Evolutionary conservation across 2,329 filamentous ascomycete species (phyloP), one percentile per base, ranked within the genome.

Genomic region (Cercospora berteroae): DNA sequence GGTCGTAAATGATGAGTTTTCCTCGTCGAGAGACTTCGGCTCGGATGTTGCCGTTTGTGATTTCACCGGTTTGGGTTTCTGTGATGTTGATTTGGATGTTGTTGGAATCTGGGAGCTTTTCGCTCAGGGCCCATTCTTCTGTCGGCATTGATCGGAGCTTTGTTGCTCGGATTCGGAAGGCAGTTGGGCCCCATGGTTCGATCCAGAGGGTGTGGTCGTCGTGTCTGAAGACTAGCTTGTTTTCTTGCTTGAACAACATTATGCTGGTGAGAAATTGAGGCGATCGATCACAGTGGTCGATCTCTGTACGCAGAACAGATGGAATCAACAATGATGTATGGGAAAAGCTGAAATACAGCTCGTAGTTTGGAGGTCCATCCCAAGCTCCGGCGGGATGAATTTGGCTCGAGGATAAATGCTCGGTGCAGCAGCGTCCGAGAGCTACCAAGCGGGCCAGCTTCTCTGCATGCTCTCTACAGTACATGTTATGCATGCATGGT

Each of bases 161-260:
- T 16, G 82, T 84, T 2, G 82, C 80, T 23, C 83, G 81, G 5
- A 85, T 74, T 36, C 84, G 81, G 5, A 85, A 71, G 0, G 83
- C 82, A 67, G 84, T 80, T 10, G 74, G 68, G 16, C 83, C 83
- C 83, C 83, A 85, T 39, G 83, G 75, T 60, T 85, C 81, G 62
- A 86, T 77, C 77, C 81, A 81, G 64, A 85, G 75, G 25, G 78
- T 74, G 69, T 85, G 82, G n/a, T 81, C 81, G 73, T 85, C 83
- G 65, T 81, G 84, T 67, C 84, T 86, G 74, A 86, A 90, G 66
- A 89, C 84, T 3, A 87, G 85, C 13, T 85, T 87, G 66, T 86
- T 84, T 1, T 83, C 85, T 16, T 87, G 82, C 8, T 73, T 67
- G 0, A 85, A 64, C 8, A 78, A 72, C 77, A 79, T 79, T 8